Base-by-base conservation (phyloP, 2,329 filamentous ascomycete species). In the Neofusicoccum laricinum region DNA sequence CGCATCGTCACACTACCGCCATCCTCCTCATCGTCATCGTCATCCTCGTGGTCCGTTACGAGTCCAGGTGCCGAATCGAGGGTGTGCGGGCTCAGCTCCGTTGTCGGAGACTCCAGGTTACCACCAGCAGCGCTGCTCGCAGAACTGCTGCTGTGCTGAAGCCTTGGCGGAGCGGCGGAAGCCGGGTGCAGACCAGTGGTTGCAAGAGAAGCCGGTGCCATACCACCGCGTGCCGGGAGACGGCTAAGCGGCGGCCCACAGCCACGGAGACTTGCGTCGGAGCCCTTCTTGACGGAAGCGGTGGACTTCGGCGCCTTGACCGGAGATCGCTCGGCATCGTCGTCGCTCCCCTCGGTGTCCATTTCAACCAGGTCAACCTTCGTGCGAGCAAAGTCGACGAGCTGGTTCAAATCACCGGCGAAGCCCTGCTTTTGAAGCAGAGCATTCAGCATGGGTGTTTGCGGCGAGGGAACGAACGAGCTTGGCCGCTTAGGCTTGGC, bases 31-130 rank as follows among this genome's bases (percentile, higher is more conserved):
- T 78, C 77, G 45, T 81, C 78, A 61, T 81, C 80, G 64, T 83
- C 78, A 34, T 80, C 81, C 64, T 82, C 81, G 69, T 81, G 79
- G 66, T 83, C 81, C 68, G 79, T 81, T 40, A 83, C 79, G 66
- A 83, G 71, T 25, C 81, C 81, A 15, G 81, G 81, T 59, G 80
- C 81, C 69, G 78, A 81, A 70, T 82, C 80, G 62, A 78, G 77
- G 2, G 80, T 79, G 65, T 82, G 75, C 36, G 81, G 81, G 66
- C 78, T 81, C 65, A 82, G 75, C 48, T 77, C 77, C 68, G 76
- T 71, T 46, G 74, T 61, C 25, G 63, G 63, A n/a, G 50, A 57
- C 34, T 58, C 62, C 30, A 43, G 21, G 10, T 30, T 59, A 21
- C 63, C 63, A 25, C 63, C 63, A 17, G 45, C 45, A n/a, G 40